A percentile compares a stretch with the other conserved stretches of the same genome.
Conservation (phyloP, 2,329 filamentous ascomycete genomes). For the Penicillium thymicola region DNA sequence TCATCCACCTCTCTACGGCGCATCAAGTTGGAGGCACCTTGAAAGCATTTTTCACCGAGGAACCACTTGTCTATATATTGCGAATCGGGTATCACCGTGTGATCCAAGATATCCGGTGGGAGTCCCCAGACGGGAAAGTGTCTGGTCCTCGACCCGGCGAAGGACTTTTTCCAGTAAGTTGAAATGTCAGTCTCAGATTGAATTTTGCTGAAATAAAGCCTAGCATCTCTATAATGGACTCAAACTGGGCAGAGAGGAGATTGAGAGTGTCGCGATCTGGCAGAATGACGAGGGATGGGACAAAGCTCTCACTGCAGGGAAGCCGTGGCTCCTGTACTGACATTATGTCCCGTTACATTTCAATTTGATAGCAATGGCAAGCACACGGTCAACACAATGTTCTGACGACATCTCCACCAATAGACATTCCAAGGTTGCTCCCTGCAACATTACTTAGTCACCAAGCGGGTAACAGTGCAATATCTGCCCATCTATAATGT, state of each 20-base stretch:
- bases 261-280: constrained; percentile 39
- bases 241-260: constrained; percentile 36
- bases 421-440: background rate
- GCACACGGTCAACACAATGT: background rate
- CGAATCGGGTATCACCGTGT: constrained; percentile 35
- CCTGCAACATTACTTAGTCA: constrained; percentile 20
- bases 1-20: constrained; percentile 40
- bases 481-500: constrained; percentile 33
- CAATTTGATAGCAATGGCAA: background rate
- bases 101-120: constrained; percentile 34
- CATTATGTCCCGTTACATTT: background rate
- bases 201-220: background rate
- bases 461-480: constrained; percentile 36
- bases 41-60: constrained; percentile 37
- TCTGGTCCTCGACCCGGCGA: constrained; percentile 37
- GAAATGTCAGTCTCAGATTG: background rate
- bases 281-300: constrained; percentile 39
- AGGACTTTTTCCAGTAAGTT: constrained; percentile 41
- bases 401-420: background rate
- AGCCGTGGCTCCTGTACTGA: constrained; percentile 37
- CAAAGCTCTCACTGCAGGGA: constrained; percentile 31
- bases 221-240: constrained; percentile 41
- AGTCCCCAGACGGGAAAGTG: constrained; percentile 37
- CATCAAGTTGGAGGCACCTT: constrained; percentile 39
- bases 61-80: constrained; percentile 38